Base-by-base conservation (phyloP, 192 early-diverging fungal genomes). In the Coemansia sp. region DNA sequence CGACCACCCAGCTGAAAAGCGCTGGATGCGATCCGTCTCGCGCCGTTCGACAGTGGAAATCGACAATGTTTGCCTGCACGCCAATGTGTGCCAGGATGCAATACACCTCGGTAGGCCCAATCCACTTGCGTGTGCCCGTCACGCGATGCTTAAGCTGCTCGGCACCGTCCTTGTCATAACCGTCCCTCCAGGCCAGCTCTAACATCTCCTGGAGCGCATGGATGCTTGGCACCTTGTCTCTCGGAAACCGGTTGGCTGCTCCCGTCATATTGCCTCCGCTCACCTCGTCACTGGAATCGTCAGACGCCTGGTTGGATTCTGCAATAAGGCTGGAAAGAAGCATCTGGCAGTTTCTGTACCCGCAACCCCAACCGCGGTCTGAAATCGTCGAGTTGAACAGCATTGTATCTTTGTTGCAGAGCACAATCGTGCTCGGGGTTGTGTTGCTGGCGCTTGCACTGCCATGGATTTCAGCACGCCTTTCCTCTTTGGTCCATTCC, bases 261-360 rank as follows among this genome's bases (percentile, higher is more conserved):
- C 63, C 49, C 4, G 40, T 7, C 3, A 26, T 18, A 11, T 9
- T 15, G n/a, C 16, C 47, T 38, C 42, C 18, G 12, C 21, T 9
- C 26, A 26, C 21, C 2, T 26, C 9, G 15, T 41, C 16, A 41
- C 6, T 18, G 3, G 57, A n/a, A 41, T 59, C 23, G 9, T 23
- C 26, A 23, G 52, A 54, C 52, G 19, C 52, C 19, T 23, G 52
- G 26, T 26, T 11, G 32, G 53, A 16, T 48, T 40, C 39, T 13
- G 49, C 15, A 56, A 61, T 74, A 11, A 83, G 73, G 38, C 84
- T 86, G 9, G 85, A 84, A 26, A 92, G 63, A 4, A 90, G 68
- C 86, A 89, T 90, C 62, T 90, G 89, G 37, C 84, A 81, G 68
- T 91, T 92, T 13, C 89, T 81, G 62, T 92, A 91, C 3, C 89